Percentiles rank a stretch among this genome's conserved stretches.
These are phyloP conservation scores for Hygrocybe coccinea DNA, from an alignment of 768 basidiomycete species.

Conservation along the genomic window DNA sequence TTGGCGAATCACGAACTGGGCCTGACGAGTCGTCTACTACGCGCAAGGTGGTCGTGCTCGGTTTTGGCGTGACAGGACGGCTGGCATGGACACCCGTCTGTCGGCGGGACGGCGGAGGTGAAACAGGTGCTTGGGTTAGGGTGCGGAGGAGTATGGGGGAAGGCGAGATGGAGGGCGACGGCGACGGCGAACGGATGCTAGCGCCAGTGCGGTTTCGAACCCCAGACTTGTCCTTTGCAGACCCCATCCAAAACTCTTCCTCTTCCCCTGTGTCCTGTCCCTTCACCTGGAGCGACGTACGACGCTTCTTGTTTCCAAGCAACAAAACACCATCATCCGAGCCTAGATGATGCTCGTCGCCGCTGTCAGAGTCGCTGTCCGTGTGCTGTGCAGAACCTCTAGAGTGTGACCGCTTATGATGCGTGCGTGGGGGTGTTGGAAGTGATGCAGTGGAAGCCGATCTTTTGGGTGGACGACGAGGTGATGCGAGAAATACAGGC, in stretches of 20 bases:
- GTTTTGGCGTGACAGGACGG: constrained; percentile 23
- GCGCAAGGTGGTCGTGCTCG: constrained; percentile 9
- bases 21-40: constrained; percentile 17
- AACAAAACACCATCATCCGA: constrained; percentile 17
- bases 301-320: constrained; percentile 35
- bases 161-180: constrained; percentile 1
- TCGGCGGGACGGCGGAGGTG: constrained; percentile 63
- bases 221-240: constrained; percentile 35
- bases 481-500: constrained; percentile 29
- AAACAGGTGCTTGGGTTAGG: constrained; percentile 46
- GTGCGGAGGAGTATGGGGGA: constrained; percentile 32
- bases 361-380: constrained; percentile 31
- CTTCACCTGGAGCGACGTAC: background rate
- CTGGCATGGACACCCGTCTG: constrained; percentile 26
- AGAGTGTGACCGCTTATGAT: constrained; percentile 43
- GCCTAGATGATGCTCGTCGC: constrained; percentile 18
- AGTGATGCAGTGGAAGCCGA: constrained; percentile 61
- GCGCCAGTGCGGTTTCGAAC: constrained; percentile 44
- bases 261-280: constrained; percentile 1
- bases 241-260: constrained; percentile 25
- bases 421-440: constrained; percentile 62
- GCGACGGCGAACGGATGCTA: background rate
- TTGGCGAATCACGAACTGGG: constrained; percentile 54
- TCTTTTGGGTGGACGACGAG: constrained; percentile 46
- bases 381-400: constrained; percentile 40